Conservation (phyloP, 805 yeast genomes). For the Candida broadrunensis region DNA sequence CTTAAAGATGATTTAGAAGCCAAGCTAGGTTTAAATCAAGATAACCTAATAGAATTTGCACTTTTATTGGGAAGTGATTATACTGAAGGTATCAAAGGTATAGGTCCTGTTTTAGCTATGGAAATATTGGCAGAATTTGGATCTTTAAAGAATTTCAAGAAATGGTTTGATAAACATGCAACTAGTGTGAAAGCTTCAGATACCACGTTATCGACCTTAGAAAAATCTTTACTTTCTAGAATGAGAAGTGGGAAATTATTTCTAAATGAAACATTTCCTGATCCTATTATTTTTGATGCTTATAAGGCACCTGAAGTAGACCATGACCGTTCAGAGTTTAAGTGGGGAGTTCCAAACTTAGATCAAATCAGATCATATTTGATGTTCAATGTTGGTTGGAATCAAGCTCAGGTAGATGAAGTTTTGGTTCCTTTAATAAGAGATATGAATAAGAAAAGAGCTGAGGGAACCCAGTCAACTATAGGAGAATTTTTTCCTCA, state of each 20-base stretch:
- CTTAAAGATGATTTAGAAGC: conserved; percentile 52
- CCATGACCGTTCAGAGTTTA: conserved; percentile 68
- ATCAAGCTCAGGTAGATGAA: conserved; percentile 70
- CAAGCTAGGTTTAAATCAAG: conserved; percentile 63
- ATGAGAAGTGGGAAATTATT: conserved; percentile 51
- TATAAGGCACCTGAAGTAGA: conserved; percentile 83
- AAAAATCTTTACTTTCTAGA: conserved; percentile 55
- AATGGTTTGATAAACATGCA: conserved; percentile 58
- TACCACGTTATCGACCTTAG: conserved; percentile 43
- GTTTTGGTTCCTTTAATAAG: conserved; percentile 81
- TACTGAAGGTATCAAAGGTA: conserved; percentile 86
- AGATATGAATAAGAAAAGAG: conserved; percentile 64
- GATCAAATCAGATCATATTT: conserved; percentile 74
- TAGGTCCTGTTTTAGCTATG: conserved; percentile 92
- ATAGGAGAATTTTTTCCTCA: conserved; percentile 68
- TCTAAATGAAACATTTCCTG: conserved; percentile 68
- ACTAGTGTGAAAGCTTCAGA: conserved; percentile 29
- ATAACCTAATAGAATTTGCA: conserved; percentile 75
- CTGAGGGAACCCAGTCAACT: conserved; percentile 55
- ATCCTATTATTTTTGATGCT: conserved; percentile 64
- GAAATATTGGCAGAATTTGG: conserved; percentile 87
- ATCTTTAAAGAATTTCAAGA: conserved; percentile 36
- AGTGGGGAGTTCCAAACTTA: conserved; percentile 88
- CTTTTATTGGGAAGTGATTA: conserved; percentile 90
- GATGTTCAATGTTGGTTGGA: conserved; percentile 76